Conservation (phyloP, 805 yeast genomes). For the Yarrowia hollandica region DNA sequence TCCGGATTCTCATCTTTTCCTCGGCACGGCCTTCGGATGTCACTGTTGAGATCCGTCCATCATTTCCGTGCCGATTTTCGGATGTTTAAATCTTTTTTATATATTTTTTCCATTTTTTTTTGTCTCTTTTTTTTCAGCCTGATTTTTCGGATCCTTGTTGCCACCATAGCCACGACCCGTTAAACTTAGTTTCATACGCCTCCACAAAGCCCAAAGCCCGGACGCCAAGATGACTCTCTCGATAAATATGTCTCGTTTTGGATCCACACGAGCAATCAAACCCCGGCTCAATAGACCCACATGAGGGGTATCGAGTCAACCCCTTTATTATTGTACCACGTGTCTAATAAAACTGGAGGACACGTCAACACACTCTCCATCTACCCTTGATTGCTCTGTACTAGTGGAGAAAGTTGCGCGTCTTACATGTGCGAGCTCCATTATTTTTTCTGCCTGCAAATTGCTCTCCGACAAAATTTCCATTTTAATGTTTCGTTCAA, state of each 20-base stretch:
- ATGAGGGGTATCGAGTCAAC: background rate
- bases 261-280: background rate
- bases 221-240: background rate
- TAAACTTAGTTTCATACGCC: background rate
- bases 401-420: slow-evolving; percentile 6
- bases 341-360: too few species aligned
- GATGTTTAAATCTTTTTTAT: background rate
- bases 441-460: background rate
- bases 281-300: background rate
- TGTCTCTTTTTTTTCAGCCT: background rate
- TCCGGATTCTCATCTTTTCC: too few species aligned
- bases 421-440: background rate
- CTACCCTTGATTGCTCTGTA: slow-evolving; percentile 2
- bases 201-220: slow-evolving; percentile 26
- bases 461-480: background rate
- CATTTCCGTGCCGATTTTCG: background rate
- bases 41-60: too few species aligned
- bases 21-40: too few species aligned
- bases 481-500: background rate
- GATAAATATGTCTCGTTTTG: slow-evolving; percentile 1
- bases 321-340: too few species aligned
- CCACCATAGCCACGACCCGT: slow-evolving; percentile 28
- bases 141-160: slow-evolving; percentile 4
- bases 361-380: too few species aligned
- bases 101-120: background rate